Base-by-base conservation (phyloP, 2,329 filamentous ascomycete species). In the Penicillium hordei region DNA sequence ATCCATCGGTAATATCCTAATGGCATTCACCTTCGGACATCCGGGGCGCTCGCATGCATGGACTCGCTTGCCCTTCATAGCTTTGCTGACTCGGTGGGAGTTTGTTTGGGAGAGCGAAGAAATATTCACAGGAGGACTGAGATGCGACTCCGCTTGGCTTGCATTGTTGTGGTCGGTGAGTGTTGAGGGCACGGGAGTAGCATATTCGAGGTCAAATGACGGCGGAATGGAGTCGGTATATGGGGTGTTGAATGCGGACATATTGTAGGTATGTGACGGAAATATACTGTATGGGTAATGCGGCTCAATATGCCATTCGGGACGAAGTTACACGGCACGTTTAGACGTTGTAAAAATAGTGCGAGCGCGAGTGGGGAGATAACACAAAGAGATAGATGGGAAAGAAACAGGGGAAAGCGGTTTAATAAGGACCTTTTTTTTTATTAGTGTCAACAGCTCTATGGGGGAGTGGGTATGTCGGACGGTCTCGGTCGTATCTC, bases 21-120 rank as follows among this genome's bases (percentile, higher is more conserved):
- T 21, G 39, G 15, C 21, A 67, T 70, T 55, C 50, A 80, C 78
- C 70, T 81, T 81, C 38, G 70, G 66, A 61, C 79, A 81, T 43
- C 78, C 78, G 12, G 76, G 75, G 57, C 68, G 78, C 57, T 79
- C 72, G 63, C 79, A 81, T 6, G 71, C 72, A 65, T 81, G 79
- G 3, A 81, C 79, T 51, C 78, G 74, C 65, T 81, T 81, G 13
- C 79, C 79, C 65, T 81, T 81, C 69, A 79, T 81, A 12, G 79
- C 79, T 62, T 81, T 81, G 69, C 79, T 81, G 60, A 81, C 74
- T 27, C 78, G 75, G 52, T 74, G 72, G 8, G 61, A 51, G 10
- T 29, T 53, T 13, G 56, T 46, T 0, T 48, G 58, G 13, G 56
- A 46, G 3, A 55, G 23, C 10, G 63, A 48, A 4, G 57, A 52